Conservation (phyloP, 2,329 filamentous ascomycete species). For the Penicillium sp. region DNA sequence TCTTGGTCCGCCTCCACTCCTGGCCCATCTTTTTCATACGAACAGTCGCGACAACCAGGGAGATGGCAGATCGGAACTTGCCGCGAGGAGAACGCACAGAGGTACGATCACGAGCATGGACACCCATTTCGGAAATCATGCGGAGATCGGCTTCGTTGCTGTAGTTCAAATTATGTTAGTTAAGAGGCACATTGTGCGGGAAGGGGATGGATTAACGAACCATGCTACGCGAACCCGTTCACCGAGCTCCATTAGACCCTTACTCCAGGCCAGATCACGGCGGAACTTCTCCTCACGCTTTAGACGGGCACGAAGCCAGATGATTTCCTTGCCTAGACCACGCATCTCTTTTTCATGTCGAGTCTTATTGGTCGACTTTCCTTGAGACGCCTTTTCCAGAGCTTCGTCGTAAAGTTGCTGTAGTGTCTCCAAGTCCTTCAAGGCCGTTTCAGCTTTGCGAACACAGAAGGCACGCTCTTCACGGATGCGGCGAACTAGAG, state of each 20-base stretch:
- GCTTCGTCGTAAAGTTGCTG: slow-evolving; percentile 66
- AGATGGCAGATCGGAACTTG: slow-evolving; percentile 45
- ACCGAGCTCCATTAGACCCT: slow-evolving; percentile 82
- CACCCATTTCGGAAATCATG: slow-evolving; percentile 80
- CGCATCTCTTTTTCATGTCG: slow-evolving; percentile 66
- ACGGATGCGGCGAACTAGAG: slow-evolving; percentile 64
- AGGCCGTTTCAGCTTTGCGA: slow-evolving; percentile 41
- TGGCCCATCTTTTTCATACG: slow-evolving; percentile 47
- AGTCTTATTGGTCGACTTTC: slow-evolving; percentile 45
- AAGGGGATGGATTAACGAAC: slow-evolving; percentile 57
- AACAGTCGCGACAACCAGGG: slow-evolving; percentile 45
- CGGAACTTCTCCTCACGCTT: slow-evolving; percentile 79
- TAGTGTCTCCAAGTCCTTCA: slow-evolving; percentile 46
- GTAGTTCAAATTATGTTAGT: slow-evolving; percentile 15
- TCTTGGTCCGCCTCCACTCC: slow-evolving; percentile 46
- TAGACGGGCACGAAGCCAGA: slow-evolving; percentile 82
- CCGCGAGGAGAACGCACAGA: slow-evolving; percentile 37
- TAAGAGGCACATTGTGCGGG: neutral
- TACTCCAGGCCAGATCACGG: slow-evolving; percentile 78
- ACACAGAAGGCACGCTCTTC: slow-evolving; percentile 46
- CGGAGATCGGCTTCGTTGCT: slow-evolving; percentile 92
- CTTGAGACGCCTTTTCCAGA: slow-evolving; percentile 46
- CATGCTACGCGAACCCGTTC: slow-evolving; percentile 66
- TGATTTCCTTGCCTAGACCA: slow-evolving; percentile 84
- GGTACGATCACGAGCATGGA: slow-evolving; percentile 47